Evolutionary conservation across 2,329 filamentous ascomycete genomes (phyloP).

Genomic region (Phialocephala subalpina): DNA sequence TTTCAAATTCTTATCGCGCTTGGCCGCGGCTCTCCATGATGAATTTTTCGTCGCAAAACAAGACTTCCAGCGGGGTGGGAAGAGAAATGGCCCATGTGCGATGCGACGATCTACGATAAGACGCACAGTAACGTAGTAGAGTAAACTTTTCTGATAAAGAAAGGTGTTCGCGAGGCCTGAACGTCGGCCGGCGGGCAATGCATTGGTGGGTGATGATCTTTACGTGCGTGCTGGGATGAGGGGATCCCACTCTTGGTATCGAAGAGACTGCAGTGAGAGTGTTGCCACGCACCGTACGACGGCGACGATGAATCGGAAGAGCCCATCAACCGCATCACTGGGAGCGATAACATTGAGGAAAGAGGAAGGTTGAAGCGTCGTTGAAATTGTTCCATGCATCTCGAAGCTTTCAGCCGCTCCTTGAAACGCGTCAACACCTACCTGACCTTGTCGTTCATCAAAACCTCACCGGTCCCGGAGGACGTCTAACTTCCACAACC

Average conservation of each 20-base stretch:
- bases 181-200: constrained; percentile 15
- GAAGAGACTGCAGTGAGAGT: background rate
- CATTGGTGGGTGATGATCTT: background rate
- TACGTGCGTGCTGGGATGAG: background rate
- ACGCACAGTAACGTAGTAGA: background rate
- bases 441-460: background rate
- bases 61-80: background rate
- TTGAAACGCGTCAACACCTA: background rate
- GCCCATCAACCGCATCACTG: background rate
- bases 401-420: background rate
- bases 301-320: background rate
- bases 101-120: constrained; percentile 3
- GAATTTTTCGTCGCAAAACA: background rate
- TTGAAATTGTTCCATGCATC: background rate
- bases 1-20: background rate
- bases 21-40: background rate
- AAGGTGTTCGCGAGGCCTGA: background rate
- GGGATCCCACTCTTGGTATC: constrained; percentile 7
- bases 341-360: background rate
- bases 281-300: background rate
- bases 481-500: background rate
- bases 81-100: background rate
- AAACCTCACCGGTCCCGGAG: background rate
- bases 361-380: constrained; percentile 4
- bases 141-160: background rate